Conservation (phyloP, 176 grass and related monocot genomes). For the Coix lacrymajobi region DNA sequence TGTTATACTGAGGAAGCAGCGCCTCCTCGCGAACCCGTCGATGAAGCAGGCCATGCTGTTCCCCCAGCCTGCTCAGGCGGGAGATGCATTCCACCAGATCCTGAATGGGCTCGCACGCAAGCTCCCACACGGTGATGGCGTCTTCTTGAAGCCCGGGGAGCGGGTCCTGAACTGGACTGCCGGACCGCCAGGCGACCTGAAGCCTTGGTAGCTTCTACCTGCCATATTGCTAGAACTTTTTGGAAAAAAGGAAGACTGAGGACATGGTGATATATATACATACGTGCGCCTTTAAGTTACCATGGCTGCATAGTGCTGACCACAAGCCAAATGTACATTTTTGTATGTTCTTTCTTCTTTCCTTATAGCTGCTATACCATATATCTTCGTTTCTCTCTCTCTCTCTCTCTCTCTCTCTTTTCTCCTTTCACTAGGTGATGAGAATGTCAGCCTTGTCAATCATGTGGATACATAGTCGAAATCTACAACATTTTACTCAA, state of each 20-base stretch:
- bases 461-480: conserved; percentile 42
- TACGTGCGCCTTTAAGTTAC: conserved; percentile 21
- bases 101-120: conserved; percentile 80
- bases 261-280: conserved; percentile 38
- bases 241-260: conserved; percentile 5
- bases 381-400: conserved; percentile 20
- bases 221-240: conserved; percentile 14
- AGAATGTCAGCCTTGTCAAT: conserved; percentile 9
- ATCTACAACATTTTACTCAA: neutral
- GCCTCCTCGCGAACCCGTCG: conserved; percentile 78
- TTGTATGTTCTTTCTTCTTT: conserved; percentile 40
- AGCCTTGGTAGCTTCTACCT: conserved; percentile 68
- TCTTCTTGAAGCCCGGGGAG: conserved; percentile 73
- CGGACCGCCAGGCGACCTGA: conserved; percentile 57
- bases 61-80: conserved; percentile 65
- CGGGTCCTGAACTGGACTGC: conserved; percentile 83
- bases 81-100: conserved; percentile 96
- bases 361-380: conserved; percentile 33
- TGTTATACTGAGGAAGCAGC: conserved; percentile 86
- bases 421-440: conserved; percentile 17
- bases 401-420: neutral
- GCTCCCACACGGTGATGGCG: conserved; percentile 56
- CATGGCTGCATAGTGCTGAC: conserved; percentile 49
- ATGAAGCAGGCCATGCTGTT: conserved; percentile 96
- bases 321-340: conserved; percentile 74